These are phyloP conservation scores for Leptomonas pyrrhocoris DNA, from an alignment of 208 protist genomes.

Conservation along the genomic window DNA sequence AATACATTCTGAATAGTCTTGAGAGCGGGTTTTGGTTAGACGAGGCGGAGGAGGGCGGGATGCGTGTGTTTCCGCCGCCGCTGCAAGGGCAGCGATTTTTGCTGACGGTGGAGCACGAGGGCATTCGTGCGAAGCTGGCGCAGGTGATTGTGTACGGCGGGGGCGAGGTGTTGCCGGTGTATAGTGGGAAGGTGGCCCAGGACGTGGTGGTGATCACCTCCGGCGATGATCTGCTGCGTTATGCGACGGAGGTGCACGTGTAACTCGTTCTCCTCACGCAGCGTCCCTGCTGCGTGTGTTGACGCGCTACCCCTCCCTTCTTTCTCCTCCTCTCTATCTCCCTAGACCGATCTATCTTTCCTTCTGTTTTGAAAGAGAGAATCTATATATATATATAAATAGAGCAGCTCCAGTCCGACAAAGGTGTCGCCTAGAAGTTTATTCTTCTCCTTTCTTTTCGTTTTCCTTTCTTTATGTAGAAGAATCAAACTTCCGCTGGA, in stretches of 20 bases:
- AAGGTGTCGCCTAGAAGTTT: too few species aligned
- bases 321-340: too few species aligned
- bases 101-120: constrained; percentile 53
- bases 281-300: too few species aligned
- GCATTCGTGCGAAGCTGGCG: constrained; percentile 60
- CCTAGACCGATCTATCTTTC: too few species aligned
- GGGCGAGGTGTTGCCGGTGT: constrained; percentile 57
- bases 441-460: too few species aligned
- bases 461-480: too few species aligned
- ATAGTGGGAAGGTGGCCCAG: constrained; percentile 31
- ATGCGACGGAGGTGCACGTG: constrained; percentile 56
- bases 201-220: constrained; percentile 75
- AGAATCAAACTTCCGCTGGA: too few species aligned
- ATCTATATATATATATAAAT: too few species aligned
- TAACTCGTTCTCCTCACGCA: background rate
- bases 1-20: constrained; percentile 72
- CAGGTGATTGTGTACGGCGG: constrained; percentile 87
- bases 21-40: constrained; percentile 84
- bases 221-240: constrained; percentile 76
- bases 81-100: constrained; percentile 78
- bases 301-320: too few species aligned
- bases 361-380: too few species aligned
- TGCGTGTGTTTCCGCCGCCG: constrained; percentile 75
- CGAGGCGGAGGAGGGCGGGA: constrained; percentile 69
- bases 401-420: too few species aligned